These are phyloP conservation scores for Picochlorum sp. DNA, from an alignment of 139 green algal species.

Conservation along the genomic window DNA sequence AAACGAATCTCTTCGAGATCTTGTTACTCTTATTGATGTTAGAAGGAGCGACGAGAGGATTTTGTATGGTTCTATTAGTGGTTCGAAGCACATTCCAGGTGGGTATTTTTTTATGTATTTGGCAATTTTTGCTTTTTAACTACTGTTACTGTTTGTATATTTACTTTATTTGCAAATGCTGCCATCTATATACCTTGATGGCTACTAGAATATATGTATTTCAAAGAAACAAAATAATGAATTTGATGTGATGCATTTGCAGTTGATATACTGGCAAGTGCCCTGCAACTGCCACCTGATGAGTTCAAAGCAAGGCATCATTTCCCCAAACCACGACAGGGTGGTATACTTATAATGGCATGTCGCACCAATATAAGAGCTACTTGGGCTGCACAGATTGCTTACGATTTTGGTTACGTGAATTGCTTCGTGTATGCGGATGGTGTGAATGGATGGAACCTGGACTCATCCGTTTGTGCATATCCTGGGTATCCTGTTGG, in stretches of 20 bases:
- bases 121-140: too few species aligned
- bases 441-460: constrained; percentile 48
- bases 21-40: constrained; percentile 44
- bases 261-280: constrained; percentile 33
- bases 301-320: constrained; percentile 35
- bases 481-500: constrained; percentile 41
- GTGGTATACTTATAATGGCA: constrained; percentile 40
- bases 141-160: neutral
- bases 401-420: constrained; percentile 25
- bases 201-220: neutral
- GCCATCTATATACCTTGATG: too few species aligned
- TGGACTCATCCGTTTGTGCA: constrained; percentile 38
- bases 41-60: constrained; percentile 60
- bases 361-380: constrained; percentile 40
- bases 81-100: constrained; percentile 32
- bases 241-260: neutral
- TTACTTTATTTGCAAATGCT: neutral
- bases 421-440: constrained; percentile 25
- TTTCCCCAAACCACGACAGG: constrained; percentile 30
- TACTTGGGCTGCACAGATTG: constrained; percentile 54
- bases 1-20: neutral
- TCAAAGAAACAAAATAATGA: neutral
- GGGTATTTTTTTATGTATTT: neutral
- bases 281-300: constrained; percentile 20
- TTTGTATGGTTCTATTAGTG: constrained; percentile 58